A percentile compares a stretch with the other conserved stretches of the same genome.
phyloP scores from a whole-genome alignment of 2,329 filamentous ascomycete species.

The Cercospora sojina region DNA sequence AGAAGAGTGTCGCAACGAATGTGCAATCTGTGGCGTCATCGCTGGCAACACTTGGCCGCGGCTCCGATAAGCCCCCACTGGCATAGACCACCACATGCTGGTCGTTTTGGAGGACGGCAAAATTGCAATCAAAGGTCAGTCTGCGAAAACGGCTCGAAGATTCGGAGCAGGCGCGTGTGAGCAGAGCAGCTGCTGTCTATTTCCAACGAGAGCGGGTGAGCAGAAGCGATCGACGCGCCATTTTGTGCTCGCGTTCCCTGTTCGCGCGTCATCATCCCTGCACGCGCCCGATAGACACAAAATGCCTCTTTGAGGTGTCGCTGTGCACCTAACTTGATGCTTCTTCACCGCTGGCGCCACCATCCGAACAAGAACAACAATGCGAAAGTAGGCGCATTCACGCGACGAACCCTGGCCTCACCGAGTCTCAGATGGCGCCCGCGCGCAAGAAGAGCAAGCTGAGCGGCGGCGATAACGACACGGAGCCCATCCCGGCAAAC shows the following conservation, averaged over 20 bases:
- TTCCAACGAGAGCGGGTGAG: neutral
- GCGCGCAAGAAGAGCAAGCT: conserved; percentile 31
- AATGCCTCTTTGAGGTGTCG: conserved; percentile 2
- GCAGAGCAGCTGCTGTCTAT: neutral
- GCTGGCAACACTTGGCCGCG: neutral
- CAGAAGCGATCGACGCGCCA: neutral
- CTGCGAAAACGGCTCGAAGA: neutral
- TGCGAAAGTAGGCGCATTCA: neutral
- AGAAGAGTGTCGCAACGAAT: neutral
- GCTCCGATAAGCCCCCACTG: neutral
- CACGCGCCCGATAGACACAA: conserved; percentile 3
- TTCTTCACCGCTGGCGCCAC: neutral
- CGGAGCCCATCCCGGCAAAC: conserved; percentile 15
- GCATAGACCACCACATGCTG: neutral
- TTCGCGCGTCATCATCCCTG: conserved; percentile 13
- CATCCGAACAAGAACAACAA: neutral
- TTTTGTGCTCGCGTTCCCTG: neutral
- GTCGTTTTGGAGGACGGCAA: neutral
- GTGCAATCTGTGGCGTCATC: neutral
- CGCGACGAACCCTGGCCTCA: neutral
- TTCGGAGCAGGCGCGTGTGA: neutral
- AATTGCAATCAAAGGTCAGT: neutral
- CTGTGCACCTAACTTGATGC: neutral
- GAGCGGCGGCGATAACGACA: conserved; percentile 21
- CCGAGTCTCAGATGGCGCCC: conserved; percentile 22